A percentile compares a stretch with the other conserved stretches of the same genome.
phyloP scores from a whole-genome alignment of 2,329 filamentous ascomycete species.

The Didymella keratinophila region DNA sequence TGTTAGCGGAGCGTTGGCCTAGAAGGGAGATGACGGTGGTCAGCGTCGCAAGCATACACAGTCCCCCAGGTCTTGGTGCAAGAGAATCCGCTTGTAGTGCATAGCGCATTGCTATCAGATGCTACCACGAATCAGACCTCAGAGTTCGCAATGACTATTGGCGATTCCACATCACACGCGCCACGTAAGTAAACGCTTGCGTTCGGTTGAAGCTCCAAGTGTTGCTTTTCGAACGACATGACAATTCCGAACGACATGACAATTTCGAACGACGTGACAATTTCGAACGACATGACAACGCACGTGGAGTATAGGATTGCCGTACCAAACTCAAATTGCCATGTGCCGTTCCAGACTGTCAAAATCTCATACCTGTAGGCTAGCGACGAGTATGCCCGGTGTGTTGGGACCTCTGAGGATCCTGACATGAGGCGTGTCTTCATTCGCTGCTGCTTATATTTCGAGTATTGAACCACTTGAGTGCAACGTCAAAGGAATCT shows the following conservation, averaged over 20 bases:
- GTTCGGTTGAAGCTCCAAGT: background rate
- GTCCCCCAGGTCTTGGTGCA: no score
- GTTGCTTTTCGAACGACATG: background rate
- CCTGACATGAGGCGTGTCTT: background rate
- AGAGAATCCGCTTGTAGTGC: background rate
- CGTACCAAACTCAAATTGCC: background rate
- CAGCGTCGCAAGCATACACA: background rate
- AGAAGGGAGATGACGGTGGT: background rate
- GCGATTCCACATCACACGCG: background rate
- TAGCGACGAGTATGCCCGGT: background rate
- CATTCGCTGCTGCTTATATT: background rate
- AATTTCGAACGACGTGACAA: no score
- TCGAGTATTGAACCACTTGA: background rate
- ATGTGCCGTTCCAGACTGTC: conserved; percentile 1
- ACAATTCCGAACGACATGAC: no score
- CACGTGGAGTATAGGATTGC: background rate
- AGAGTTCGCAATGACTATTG: background rate
- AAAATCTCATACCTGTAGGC: background rate
- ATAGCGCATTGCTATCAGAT: background rate
- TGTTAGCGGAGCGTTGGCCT: background rate
- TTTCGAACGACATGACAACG: background rate
- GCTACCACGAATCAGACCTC: background rate
- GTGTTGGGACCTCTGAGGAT: background rate
- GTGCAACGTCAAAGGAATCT: background rate
- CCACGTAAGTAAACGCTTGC: background rate